phyloP scores from a whole-genome alignment of 306 rosid genomes.

The peach (Prunus persica) region Prunus_persica_NCBIv2 NC_034009.1:38087501-38088000 shows the following conservation, averaged over 20 bases:
- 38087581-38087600: not conserved
- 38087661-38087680: conserved; percentile 92
- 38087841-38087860: too few species aligned
- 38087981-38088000: too few species aligned
- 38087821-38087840: conserved; percentile 6
- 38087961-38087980: too few species aligned
- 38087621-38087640: conserved; percentile 91
- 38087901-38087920: too few species aligned
- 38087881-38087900: too few species aligned
- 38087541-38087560: not conserved
- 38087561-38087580: not conserved
- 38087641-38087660: conserved; percentile 96
- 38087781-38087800: not conserved
- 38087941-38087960: too few species aligned
- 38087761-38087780: not conserved
- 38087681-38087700: conserved; percentile 98
- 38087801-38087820: not conserved
- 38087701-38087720: conserved; percentile 96
- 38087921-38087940: too few species aligned
- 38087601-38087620: conserved; percentile 55
- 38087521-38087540: not conserved
- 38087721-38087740: conserved; percentile 76
- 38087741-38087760: conserved; percentile 16
- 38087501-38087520: conserved; percentile 31
- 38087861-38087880: not conserved